Conservation (phyloP, 108 stramenopile genomes). For the Chaetoceros muelleri region DNA sequence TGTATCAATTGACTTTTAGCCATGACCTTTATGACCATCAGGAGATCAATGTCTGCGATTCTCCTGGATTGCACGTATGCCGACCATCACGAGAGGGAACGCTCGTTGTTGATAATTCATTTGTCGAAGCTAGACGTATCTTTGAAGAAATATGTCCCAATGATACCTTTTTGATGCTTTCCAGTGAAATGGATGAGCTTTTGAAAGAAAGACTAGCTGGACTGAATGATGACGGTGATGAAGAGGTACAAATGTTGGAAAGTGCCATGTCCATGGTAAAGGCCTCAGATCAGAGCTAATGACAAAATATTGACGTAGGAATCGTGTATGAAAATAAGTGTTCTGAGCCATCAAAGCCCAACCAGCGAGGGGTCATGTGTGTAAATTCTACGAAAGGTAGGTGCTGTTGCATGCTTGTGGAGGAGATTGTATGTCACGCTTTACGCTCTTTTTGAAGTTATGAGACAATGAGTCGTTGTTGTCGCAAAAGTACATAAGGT, state of each 20-base stretch:
- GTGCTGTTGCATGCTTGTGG: too few relatives aligned
- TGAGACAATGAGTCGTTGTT: too few relatives aligned
- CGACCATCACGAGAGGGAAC: constrained; percentile 26
- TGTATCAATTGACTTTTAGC: constrained; percentile 30
- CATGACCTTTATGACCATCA: constrained; percentile 7
- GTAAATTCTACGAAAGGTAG: too few relatives aligned
- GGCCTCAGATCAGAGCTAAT: too few relatives aligned
- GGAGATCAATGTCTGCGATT: not conserved
- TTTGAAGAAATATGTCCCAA: constrained; percentile 66
- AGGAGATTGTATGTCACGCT: too few relatives aligned
- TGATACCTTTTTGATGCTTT: constrained; percentile 42
- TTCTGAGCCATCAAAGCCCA: too few relatives aligned
- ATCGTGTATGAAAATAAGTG: too few relatives aligned
- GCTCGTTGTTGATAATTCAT: constrained; percentile 50
- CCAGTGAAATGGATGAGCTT: constrained; percentile 23
- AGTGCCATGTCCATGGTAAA: constrained; percentile 55
- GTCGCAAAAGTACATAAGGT: too few relatives aligned
- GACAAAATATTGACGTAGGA: too few relatives aligned
- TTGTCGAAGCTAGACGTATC: constrained; percentile 56
- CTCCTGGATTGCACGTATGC: constrained; percentile 42
- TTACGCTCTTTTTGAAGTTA: too few relatives aligned
- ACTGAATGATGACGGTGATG: constrained; percentile 41
- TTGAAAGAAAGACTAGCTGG: constrained; percentile 50
- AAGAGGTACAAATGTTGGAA: constrained; percentile 48
- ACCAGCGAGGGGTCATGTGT: too few relatives aligned